Base-by-base conservation (phyloP, 2,329 filamentous ascomycete genomes). In the Phoma sp. region DNA sequence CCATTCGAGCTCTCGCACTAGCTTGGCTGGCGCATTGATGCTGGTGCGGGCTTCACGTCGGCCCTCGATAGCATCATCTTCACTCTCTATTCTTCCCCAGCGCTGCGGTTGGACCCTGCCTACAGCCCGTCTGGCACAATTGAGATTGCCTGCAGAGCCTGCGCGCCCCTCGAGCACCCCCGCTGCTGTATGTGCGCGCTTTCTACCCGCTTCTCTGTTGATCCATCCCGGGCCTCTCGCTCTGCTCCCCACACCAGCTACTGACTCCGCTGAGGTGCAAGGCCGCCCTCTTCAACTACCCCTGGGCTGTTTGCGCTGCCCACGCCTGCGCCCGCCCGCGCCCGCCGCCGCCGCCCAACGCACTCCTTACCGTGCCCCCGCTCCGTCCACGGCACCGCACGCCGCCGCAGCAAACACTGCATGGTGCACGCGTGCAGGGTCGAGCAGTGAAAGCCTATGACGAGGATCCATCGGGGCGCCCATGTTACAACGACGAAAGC, bases 401-500 rank as follows among this genome's bases (percentile, higher is more conserved):
- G 7, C 37, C 50, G 18, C 42, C 28, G 36, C 46, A 40, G 33
- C 47, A 51, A 43, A 45, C 50, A 34, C 42, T 53, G 66, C 62
- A 73, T 69, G 71, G 62, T 62, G 56, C 51, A 47, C 61, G 46
- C 62, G 62, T 63, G 59, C 62, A 56, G 64, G 59, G 53, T 61
- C 53, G 62, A 61, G 49, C 64, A 65, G 63, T 61, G 63, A 64
- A 59, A 56, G 69, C 67, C 64, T 57, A 74, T 75, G 72, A 67
- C 55, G 62, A 69, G 58, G 60, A 62, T 49, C 53, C 60, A 60
- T 53, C 61, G 64, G 66, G 69, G 69, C 67, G 76, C 76, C 70
- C 76, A 81, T 81, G 79, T 79, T 76, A 72, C 76, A 73, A 75
- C 77, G 73, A 79, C 76, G 76, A 79, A 77, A 74, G 73, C 68